phyloP scores from a whole-genome alignment of 257 asterid genomes.

The Sherardia arvensis region DNA sequence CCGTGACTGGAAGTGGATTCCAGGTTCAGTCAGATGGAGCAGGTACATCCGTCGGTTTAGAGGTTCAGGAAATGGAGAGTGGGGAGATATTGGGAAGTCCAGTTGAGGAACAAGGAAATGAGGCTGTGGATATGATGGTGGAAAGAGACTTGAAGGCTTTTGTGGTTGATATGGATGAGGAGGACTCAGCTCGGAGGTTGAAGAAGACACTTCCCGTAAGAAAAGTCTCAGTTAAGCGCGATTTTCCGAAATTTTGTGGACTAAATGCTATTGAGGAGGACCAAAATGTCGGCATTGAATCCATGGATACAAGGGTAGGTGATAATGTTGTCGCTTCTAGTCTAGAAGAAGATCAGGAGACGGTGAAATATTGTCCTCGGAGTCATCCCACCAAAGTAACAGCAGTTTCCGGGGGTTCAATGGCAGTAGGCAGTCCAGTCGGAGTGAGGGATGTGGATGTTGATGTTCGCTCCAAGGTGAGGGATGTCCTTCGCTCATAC shows the following conservation, averaged over 20 bases:
- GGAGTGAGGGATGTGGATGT: conserved; percentile 30
- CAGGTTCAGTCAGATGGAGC: conserved; percentile 12
- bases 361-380: conserved; percentile 49
- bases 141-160: conserved; percentile 19
- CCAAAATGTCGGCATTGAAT: conserved; percentile 17
- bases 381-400: conserved; percentile 30
- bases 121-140: conserved; percentile 29
- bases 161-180: conserved; percentile 15
- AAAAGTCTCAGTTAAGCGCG: conserved; percentile 70
- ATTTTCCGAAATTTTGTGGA: conserved; percentile 78
- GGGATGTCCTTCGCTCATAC: conserved; percentile 57
- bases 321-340: conserved; percentile 10
- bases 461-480: conserved; percentile 67
- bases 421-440: conserved; percentile 23
- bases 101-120: conserved; percentile 7
- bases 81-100: background rate
- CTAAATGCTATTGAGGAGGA: conserved; percentile 22
- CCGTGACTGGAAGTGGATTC: conserved; percentile 18
- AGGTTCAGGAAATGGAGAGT: background rate
- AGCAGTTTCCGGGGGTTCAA: conserved; percentile 20
- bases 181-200: conserved; percentile 16
- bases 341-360: conserved; percentile 24
- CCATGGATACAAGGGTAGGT: conserved; percentile 7
- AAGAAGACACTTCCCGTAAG: conserved; percentile 48
- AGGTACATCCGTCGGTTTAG: background rate